Conservation (phyloP, 202 grass and related monocot genomes). For the Elaeis oleifera region DNA sequence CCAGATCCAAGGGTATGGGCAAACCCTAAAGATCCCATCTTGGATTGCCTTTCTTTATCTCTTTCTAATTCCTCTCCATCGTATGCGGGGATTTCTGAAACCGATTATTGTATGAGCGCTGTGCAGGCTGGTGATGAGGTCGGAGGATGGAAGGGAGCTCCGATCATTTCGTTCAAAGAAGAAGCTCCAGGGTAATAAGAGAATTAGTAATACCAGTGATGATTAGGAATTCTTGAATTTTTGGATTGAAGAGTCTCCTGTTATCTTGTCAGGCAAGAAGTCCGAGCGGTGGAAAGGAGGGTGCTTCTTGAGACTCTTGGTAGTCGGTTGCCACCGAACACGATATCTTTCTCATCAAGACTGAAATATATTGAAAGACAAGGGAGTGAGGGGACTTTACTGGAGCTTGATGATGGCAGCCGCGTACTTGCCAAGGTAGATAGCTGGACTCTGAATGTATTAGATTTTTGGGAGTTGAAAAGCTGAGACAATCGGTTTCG, state of each 20-base stretch:
- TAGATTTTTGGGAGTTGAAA: too few relatives aligned
- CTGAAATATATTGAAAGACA: conserved; percentile 51
- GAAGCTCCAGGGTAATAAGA: conserved; percentile 65
- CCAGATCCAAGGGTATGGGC: conserved; percentile 60
- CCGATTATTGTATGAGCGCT: conserved; percentile 49
- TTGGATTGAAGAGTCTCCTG: neutral
- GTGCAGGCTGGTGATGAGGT: conserved; percentile 77
- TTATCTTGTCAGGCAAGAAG: conserved; percentile 51
- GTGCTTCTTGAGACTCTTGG: conserved; percentile 68
- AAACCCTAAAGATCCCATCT: neutral
- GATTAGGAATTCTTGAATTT: too few relatives aligned
- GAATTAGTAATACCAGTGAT: too few relatives aligned
- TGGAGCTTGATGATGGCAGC: conserved; percentile 65
- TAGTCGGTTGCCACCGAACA: conserved; percentile 41
- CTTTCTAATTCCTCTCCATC: neutral
- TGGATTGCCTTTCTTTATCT: neutral
- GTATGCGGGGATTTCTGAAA: conserved; percentile 23
- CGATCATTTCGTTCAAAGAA: conserved; percentile 77
- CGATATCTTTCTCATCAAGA: conserved; percentile 72
- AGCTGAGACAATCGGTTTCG: too few relatives aligned
- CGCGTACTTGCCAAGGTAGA: conserved; percentile 45
- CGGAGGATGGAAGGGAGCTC: conserved; percentile 46
- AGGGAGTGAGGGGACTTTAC: conserved; percentile 41
- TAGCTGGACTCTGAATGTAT: neutral
- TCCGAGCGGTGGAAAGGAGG: conserved; percentile 66